These are phyloP conservation scores for Oryza meyeriana DNA, from an alignment of 176 grass and related monocot genomes.

Conservation along the genomic window DNA sequence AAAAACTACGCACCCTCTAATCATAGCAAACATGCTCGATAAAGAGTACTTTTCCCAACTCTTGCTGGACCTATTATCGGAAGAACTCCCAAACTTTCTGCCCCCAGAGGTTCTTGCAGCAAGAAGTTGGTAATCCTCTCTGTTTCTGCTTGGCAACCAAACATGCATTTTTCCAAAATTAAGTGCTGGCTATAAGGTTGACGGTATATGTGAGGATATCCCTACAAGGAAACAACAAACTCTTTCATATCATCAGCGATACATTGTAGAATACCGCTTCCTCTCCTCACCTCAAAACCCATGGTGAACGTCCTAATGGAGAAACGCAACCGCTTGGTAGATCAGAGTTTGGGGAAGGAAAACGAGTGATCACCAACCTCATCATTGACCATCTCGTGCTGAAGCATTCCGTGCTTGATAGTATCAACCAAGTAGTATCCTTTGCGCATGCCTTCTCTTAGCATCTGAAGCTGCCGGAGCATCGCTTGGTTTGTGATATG, in stretches of 20 bases:
- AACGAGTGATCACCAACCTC: not conserved
- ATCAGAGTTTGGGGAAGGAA: not conserved
- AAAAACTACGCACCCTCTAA: not conserved
- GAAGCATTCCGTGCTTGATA: not conserved
- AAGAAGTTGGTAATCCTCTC: not conserved
- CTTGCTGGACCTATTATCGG: not conserved
- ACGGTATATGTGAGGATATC: not conserved
- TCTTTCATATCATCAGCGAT: not conserved
- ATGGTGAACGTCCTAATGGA: not conserved
- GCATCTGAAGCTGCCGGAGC: conserved; percentile 5
- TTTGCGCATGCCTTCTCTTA: not conserved
- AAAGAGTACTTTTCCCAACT: conserved; percentile 33
- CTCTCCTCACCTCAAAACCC: not conserved
- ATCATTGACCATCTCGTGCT: not conserved
- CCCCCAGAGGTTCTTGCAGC: not conserved
- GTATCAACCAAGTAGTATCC: not conserved
- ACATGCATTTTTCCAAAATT: not conserved
- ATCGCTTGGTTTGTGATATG: not conserved
- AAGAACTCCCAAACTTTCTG: not conserved
- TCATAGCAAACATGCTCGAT: not conserved
- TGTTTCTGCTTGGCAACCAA: not conserved
- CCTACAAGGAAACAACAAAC: not conserved
- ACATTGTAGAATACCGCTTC: too few relatives aligned
- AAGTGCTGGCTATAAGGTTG: not conserved
- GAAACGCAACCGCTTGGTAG: not conserved